Conservation (phyloP, 768 basidiomycete genomes). For the Sistotremastrum niveocremeum region DNA sequence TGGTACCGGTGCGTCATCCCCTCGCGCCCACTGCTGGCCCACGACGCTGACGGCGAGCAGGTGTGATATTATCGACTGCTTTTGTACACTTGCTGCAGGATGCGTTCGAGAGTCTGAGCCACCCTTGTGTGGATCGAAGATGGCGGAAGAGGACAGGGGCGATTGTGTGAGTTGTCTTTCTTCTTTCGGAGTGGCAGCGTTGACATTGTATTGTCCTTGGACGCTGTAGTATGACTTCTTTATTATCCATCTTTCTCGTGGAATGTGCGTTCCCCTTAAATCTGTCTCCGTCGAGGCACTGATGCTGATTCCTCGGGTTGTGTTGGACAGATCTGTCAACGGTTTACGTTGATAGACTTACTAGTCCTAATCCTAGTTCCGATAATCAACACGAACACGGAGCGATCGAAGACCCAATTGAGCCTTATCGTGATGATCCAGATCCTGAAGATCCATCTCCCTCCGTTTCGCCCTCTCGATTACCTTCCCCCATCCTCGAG, state of each 20-base stretch:
- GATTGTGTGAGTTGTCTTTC: constrained; percentile 46
- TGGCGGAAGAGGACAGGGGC: constrained; percentile 46
- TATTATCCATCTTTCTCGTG: constrained; percentile 61
- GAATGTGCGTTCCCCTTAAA: constrained; percentile 45
- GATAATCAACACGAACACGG: neutral
- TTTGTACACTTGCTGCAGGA: constrained; percentile 75
- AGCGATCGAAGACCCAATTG: neutral
- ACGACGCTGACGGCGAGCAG: constrained; percentile 16
- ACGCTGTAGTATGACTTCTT: constrained; percentile 37
- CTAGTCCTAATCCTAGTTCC: constrained; percentile 23
- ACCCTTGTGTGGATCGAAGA: constrained; percentile 33
- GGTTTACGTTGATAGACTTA: constrained; percentile 56
- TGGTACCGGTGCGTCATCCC: constrained; percentile 42
- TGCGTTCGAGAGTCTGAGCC: constrained; percentile 47
- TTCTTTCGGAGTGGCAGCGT: neutral
- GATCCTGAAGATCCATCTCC: constrained; percentile 13
- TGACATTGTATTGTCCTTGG: neutral
- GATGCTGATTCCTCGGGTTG: constrained; percentile 1
- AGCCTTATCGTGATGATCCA: constrained; percentile 4
- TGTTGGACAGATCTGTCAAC: constrained; percentile 49
- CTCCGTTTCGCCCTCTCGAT: constrained; percentile 8
- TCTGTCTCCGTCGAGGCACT: neutral
- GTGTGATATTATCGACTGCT: constrained; percentile 71
- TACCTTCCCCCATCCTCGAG: neutral
- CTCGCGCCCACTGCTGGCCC: neutral